phyloP scores from a whole-genome alignment of 2,329 filamentous ascomycete species.

The Fusarium sp. region DNA sequence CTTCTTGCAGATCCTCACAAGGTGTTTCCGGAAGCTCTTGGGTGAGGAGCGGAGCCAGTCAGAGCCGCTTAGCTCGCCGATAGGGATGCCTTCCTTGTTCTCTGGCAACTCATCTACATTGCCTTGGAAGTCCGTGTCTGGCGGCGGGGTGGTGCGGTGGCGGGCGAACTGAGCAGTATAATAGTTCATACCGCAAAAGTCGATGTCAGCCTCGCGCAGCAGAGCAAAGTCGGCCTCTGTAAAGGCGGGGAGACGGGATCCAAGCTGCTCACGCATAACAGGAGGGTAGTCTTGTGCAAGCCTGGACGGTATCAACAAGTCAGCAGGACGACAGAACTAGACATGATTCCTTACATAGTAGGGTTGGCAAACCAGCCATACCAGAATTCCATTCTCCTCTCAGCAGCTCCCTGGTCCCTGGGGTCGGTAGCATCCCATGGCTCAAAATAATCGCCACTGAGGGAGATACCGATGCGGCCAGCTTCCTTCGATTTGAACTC shows the following conservation, averaged over 20 bases:
- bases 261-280: conserved; percentile 51
- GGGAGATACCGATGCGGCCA: conserved; percentile 50
- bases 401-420: conserved; percentile 47
- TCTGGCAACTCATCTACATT: conserved; percentile 25
- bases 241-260: conserved; percentile 47
- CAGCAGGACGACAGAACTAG: background rate
- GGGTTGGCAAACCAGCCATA: conserved; percentile 57
- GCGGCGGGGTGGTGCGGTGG: background rate
- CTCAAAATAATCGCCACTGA: conserved; percentile 54
- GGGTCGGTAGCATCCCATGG: conserved; percentile 48
- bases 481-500: conserved; percentile 48
- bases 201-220: conserved; percentile 37
- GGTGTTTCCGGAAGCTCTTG: conserved; percentile 19
- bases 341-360: conserved; percentile 43
- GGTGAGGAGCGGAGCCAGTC: conserved; percentile 22
- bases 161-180: conserved; percentile 28
- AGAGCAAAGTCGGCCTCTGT: conserved; percentile 44
- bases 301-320: conserved; percentile 28
- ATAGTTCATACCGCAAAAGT: conserved; percentile 33
- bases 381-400: conserved; percentile 52
- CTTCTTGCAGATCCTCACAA: conserved; percentile 10
- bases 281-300: conserved; percentile 46
- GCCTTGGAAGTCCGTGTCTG: conserved; percentile 12
- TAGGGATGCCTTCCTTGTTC: conserved; percentile 6
- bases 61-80: conserved; percentile 10